Conservation (phyloP, 441 rosid species). For the Biscutella laevigata region DNA sequence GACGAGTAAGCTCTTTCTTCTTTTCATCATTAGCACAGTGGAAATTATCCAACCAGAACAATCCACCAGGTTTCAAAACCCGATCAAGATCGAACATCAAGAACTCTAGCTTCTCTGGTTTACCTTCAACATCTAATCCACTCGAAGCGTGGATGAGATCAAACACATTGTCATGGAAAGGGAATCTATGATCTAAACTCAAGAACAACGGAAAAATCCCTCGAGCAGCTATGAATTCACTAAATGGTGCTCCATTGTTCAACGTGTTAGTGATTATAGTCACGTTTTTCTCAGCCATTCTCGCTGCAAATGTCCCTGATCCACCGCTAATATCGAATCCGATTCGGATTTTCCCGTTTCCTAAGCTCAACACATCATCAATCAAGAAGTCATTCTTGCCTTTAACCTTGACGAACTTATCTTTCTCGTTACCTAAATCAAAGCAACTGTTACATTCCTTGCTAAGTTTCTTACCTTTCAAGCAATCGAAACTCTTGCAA, state of each 20-base stretch:
- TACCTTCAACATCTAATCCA: conserved; percentile 56
- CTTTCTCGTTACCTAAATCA: conserved; percentile 56
- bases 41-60: conserved; percentile 84
- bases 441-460: conserved; percentile 74
- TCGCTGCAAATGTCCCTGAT: conserved; percentile 78
- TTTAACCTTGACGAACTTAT: conserved; percentile 50
- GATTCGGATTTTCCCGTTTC: conserved; percentile 59
- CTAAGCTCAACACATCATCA: conserved; percentile 73
- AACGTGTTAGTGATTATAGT: conserved; percentile 60
- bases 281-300: conserved; percentile 87
- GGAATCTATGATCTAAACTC: conserved; percentile 87
- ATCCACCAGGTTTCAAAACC: conserved; percentile 65
- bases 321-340: conserved; percentile 89
- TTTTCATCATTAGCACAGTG: conserved; percentile 54
- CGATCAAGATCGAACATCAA: conserved; percentile 91
- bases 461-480: conserved; percentile 64
- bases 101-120: conserved; percentile 76
- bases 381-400: conserved; percentile 76
- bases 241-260: conserved; percentile 71
- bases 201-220: conserved; percentile 77
- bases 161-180: conserved; percentile 75
- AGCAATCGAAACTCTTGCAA: conserved; percentile 69
- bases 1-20: conserved; percentile 59
- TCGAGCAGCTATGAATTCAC: conserved; percentile 79
- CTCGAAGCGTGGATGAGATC: conserved; percentile 69